Evolutionary conservation across 805 yeast species (phyloP), one percentile per base, ranked within the genome.

Genomic region (Zygoascus biomembranicola): DNA sequence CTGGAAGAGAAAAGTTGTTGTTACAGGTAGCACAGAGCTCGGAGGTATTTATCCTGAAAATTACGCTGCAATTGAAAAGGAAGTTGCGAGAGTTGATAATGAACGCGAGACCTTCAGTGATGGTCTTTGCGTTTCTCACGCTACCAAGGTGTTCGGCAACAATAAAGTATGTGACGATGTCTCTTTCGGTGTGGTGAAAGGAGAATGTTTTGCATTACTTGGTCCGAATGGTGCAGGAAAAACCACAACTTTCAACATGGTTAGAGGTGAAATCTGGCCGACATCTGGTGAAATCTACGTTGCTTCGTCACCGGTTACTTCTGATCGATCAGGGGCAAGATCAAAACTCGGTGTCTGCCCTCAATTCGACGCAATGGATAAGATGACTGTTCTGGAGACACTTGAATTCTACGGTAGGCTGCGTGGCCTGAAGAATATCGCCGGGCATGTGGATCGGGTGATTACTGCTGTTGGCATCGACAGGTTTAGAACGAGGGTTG

Each of bases 181-280:
- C n/a, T 60, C 69, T 14, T 69, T 66, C 54, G 69, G 66, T 5
- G 69, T 68, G 26, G 52, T 52, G 41, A 58, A 60, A 9, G 65
- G 66, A 13, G 72, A 69, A 46, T 61, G 67, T 46, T 69, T 68
- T 59, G 72, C 69, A 2, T 57, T 68, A 43, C 61, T 68, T 16
- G 72, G 72, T 0, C 72, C 72, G 11, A 68, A 68, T 52, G 72
- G 72, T 45, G 72, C 72, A 2, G 72, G 72, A 18, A 68, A 68
- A 52, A 66, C 71, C 5, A 69, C 72, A 6, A 62, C 66, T 8
- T 66, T 68, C 56, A 66, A 67, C 55, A 66, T 68, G 69, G 63
- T 68, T 51, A 63, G 72, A n/a, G 72, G 72, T 6, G 72, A 68
- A 46, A 57, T 64, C 16, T 32, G 50, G 13, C 64, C 70, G 0